Conservation (phyloP, 495 filamentous ascomycete genomes). For the Baudoinia panamericana region DNA sequence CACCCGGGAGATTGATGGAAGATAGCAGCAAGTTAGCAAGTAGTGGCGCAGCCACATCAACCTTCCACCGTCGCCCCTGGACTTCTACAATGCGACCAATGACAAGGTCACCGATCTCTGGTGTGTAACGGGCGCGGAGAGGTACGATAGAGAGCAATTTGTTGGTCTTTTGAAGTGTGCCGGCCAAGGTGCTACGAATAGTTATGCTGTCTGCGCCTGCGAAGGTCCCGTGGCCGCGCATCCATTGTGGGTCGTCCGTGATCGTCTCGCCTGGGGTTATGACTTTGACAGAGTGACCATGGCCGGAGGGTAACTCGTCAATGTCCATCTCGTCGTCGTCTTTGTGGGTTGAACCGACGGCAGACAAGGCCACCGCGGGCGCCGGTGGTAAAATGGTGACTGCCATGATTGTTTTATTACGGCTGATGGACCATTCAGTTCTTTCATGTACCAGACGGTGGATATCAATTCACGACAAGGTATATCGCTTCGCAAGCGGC, state of each 20-base stretch:
- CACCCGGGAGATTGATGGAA: constrained; percentile 88
- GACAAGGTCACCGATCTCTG: constrained; percentile 90
- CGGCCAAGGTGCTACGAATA: constrained; percentile 78
- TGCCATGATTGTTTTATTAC: constrained; percentile 64
- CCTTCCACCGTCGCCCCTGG: constrained; percentile 78
- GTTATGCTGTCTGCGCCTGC: constrained; percentile 37
- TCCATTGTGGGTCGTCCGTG: constrained; percentile 90
- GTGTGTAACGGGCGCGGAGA: constrained; percentile 82
- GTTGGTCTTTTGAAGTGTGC: constrained; percentile 80
- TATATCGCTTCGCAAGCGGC: too few species aligned
- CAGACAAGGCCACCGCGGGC: constrained; percentile 24
- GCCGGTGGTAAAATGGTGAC: constrained; percentile 66
- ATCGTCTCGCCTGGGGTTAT: constrained; percentile 85
- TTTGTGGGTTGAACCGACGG: constrained; percentile 23
- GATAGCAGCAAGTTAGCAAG: constrained; percentile 71
- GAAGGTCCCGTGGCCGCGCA: constrained; percentile 33
- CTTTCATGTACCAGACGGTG: too few species aligned
- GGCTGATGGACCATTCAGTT: too few species aligned
- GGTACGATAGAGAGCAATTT: constrained; percentile 85
- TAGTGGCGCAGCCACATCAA: constrained; percentile 75
- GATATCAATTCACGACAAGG: too few species aligned
- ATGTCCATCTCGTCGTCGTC: constrained; percentile 50
- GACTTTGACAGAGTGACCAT: constrained; percentile 40
- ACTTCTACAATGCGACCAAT: constrained; percentile 89
- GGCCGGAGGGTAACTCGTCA: constrained; percentile 28